Evolutionary conservation across 106 monocot species (phyloP).

Genomic region (Phalaenopsis equestris): DNA sequence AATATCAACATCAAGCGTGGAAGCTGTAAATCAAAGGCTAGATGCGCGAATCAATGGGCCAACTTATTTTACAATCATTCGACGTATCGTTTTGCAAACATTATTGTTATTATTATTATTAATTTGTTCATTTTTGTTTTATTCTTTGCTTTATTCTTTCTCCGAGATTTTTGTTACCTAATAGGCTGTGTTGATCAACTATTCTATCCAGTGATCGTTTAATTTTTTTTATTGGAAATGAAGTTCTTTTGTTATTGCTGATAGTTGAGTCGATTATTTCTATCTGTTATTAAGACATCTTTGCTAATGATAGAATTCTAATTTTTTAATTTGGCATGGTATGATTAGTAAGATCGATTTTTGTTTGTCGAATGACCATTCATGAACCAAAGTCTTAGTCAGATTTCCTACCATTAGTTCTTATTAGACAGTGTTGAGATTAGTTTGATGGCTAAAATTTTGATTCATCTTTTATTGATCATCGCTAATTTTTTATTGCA

Average conservation of each 20-base stretch:
- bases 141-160: not conserved
- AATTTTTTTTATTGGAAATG: not conserved
- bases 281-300: not conserved
- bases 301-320: not conserved
- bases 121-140: not conserved
- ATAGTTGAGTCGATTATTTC: not conserved
- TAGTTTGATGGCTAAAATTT: not conserved
- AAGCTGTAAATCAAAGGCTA: slow-evolving; percentile 22
- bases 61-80: slow-evolving; percentile 21
- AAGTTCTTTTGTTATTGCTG: not conserved
- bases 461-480: not conserved
- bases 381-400: not conserved
- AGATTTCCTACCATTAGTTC: not conserved
- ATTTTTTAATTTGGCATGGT: not conserved
- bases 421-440: not conserved
- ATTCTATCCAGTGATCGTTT: not conserved
- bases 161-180: not conserved
- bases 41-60: slow-evolving; percentile 27
- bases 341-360: not conserved
- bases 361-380: not conserved
- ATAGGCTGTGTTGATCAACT: not conserved
- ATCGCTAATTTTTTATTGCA: not conserved
- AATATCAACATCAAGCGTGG: slow-evolving; percentile 1
- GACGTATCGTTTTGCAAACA: slow-evolving; percentile 20
- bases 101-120: not conserved